Percentiles rank a stretch among this genome's conserved stretches.
Conservation (phyloP, 108 stramenopile genomes). For the Pseudonitzschia multiseries region DNA sequence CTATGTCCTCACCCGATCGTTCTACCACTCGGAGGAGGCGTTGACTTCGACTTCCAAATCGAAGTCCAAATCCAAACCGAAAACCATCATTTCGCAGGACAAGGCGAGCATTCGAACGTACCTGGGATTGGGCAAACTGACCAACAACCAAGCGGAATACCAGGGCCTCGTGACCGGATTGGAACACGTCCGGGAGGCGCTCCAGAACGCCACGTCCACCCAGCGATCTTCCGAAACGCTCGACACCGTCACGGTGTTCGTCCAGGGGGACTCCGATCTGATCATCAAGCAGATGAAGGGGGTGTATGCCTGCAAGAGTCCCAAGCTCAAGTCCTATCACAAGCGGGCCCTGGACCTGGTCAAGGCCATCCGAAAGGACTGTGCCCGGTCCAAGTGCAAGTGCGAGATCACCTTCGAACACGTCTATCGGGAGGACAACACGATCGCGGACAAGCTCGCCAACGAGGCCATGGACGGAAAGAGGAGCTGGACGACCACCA, state of each 20-base stretch:
- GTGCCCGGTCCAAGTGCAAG: neutral
- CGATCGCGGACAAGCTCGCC: constrained; percentile 70
- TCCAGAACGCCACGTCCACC: neutral
- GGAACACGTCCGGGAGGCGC: constrained; percentile 25
- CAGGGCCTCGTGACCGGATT: constrained; percentile 62
- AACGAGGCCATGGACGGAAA: constrained; percentile 81
- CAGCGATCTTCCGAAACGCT: neutral
- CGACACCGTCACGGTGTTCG: constrained; percentile 10
- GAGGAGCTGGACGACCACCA: constrained; percentile 41
- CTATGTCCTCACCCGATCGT: constrained; percentile 24
- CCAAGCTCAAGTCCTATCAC: constrained; percentile 44
- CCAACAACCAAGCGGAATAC: constrained; percentile 88
- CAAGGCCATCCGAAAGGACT: neutral
- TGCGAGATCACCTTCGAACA: constrained; percentile 42
- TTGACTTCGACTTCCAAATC: neutral
- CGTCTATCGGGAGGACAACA: constrained; percentile 68
- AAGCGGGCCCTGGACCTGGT: constrained; percentile 18
- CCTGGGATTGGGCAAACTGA: constrained; percentile 40
- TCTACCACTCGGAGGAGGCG: constrained; percentile 1
- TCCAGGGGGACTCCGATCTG: constrained; percentile 76
- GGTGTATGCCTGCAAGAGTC: constrained; percentile 52
- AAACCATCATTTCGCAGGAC: neutral
- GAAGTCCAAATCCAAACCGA: neutral
- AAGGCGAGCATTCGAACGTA: constrained; percentile 40
- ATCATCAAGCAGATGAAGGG: constrained; percentile 78